Evolutionary conservation across 2,329 filamentous ascomycete species (phyloP).

Genomic region (Sarocladiaceae sp.): DNA sequence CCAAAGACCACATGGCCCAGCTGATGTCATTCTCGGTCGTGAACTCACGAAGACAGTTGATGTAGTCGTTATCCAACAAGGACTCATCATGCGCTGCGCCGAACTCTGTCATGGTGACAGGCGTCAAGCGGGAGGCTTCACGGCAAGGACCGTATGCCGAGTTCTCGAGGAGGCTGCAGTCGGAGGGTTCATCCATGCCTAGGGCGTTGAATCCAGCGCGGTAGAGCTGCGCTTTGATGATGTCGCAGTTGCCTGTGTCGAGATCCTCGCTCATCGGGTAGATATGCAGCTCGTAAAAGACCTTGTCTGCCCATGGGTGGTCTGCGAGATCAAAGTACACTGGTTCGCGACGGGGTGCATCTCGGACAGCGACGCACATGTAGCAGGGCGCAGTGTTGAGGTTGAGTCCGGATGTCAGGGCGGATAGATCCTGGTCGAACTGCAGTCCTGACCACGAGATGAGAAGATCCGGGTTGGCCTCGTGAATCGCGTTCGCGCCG

Average conservation of each 20-base stretch:
- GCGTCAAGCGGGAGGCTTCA: constrained; percentile 32
- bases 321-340: constrained; percentile 37
- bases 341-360: constrained; percentile 19
- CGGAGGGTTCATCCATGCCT: constrained; percentile 31
- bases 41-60: constrained; percentile 38
- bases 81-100: constrained; percentile 26
- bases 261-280: constrained; percentile 35
- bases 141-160: constrained; percentile 21
- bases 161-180: constrained; percentile 30
- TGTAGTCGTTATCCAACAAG: constrained; percentile 34
- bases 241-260: constrained; percentile 38
- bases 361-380: constrained; percentile 14
- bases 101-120: constrained; percentile 41
- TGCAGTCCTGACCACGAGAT: constrained; percentile 51
- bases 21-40: constrained; percentile 37
- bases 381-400: constrained; percentile 14
- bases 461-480: constrained; percentile 42
- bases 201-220: constrained; percentile 43
- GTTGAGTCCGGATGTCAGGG: constrained; percentile 13
- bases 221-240: constrained; percentile 42
- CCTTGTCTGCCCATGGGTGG: constrained; percentile 40
- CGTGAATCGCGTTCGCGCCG: constrained; percentile 41
- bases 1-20: constrained; percentile 44
- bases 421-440: constrained; percentile 32
- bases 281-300: constrained; percentile 40